Percentiles rank a stretch among this genome's conserved stretches.
Evolutionary conservation across 345 rosid species (phyloP).

Genomic region (Heritiera littoralis): DNA sequence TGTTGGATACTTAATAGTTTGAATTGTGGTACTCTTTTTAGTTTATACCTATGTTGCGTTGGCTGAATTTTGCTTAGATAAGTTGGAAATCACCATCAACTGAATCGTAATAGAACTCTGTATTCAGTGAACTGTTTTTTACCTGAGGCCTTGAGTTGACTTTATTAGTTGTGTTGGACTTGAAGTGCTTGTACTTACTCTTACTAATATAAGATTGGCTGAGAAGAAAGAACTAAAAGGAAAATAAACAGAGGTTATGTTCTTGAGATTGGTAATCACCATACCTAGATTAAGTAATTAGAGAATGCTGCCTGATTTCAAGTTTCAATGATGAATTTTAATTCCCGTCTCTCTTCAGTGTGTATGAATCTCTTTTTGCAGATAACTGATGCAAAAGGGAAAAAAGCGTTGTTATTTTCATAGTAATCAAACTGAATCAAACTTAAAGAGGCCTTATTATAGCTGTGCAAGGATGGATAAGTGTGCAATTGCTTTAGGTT

Average conservation of each 20-base stretch:
- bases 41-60: background rate
- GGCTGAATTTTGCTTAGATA: background rate
- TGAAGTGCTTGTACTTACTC: no score
- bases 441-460: background rate
- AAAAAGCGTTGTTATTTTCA: background rate
- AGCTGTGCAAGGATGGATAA: background rate
- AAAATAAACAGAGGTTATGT: background rate
- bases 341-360: background rate
- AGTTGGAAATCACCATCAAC: background rate
- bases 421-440: background rate
- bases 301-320: background rate
- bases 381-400: background rate
- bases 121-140: background rate
- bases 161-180: background rate
- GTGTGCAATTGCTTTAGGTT: background rate
- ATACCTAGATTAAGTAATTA: background rate
- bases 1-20: background rate
- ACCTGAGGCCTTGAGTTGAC: constrained; percentile 5
- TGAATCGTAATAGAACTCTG: background rate
- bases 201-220: background rate
- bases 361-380: background rate
- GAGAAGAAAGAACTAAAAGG: background rate
- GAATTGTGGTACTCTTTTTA: background rate
- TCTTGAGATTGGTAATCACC: background rate
- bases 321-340: background rate